Base-by-base conservation (phyloP, 1,284 basidiomycete genomes). In the Trametes polyzona region DNA sequence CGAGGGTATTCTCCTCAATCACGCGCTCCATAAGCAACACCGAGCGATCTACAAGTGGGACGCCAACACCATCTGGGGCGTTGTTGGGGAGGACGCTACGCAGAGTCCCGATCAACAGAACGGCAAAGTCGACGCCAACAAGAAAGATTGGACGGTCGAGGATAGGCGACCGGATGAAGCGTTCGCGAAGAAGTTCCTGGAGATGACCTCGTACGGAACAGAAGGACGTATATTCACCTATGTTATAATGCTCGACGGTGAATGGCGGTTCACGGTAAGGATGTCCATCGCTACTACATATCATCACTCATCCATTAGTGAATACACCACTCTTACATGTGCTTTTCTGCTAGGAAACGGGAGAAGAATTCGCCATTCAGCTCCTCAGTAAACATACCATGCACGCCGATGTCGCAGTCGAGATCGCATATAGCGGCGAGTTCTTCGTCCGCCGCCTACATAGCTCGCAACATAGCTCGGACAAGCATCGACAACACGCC, bases 301-400 rank as follows among this genome's bases (percentile, higher is more conserved):
- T 14, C 19, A 3, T 32, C n/a, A 3, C 7, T 32, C 3, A 12
- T 16, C 11, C 21, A n/a, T n/a, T n/a, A n/a, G n/a, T n/a, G n/a
- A n/a, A n/a, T n/a, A n/a, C n/a, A n/a, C n/a, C n/a, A n/a, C n/a
- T n/a, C n/a, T n/a, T n/a, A n/a, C n/a, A n/a, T n/a, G n/a, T n/a
- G n/a, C n/a, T n/a, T n/a, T n/a, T n/a, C n/a, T n/a, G n/a, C n/a
- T n/a, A 69, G 51, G 78, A 81, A 72, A 82, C 80, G 0, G 79
- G 80, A 1, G 74, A 77, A 51, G 75, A 80, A 65, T 78, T 81
- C 63, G 72, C 76, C 1, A 77, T 80, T 50, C 75, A 78, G 52
- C 67, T 80, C 55, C 68, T 82, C 30, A 76, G 73, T 66, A 82
- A 82, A 61, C 79, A 81, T 61, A 77, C 75, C n/a, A 80, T 80